Evolutionary conservation across 805 yeast species (phyloP), one percentile per base, ranked within the genome.

Genomic region (Wickerhamomyces queroliae): DNA sequence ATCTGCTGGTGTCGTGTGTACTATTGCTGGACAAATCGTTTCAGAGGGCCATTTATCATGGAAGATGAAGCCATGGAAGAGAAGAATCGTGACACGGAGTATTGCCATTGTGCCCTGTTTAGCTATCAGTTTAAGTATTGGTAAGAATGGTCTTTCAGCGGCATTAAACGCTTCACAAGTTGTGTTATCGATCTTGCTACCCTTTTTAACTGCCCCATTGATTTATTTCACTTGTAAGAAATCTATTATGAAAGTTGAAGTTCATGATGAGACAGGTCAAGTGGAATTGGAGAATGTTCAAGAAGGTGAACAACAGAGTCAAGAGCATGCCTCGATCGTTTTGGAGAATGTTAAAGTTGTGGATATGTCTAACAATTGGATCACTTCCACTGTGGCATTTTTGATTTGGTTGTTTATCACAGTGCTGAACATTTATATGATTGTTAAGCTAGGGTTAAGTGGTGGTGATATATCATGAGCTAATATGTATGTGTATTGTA

Each of bases 21-120:
- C 97, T 0, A 83, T 90, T 64, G 87, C 95, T 0, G 96, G 96
- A 9, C 95, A 90, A 61, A 80, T 90, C 50, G 96, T 90, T 2
- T 76, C 88, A 49, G 97, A 90, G 58, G 97, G 97, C 1, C 91
- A 86, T 53, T 66, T 90, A 29, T 74, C 80, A 38, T 89, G 96
- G 96, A 77, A 74, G 2, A 48, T 86, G 31, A 72, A 69, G 44
- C 96, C 96, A 4, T 82, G 95, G 85, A 53, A 81, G 36, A 72
- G 96, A 56, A 69, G 96, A 47, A 55, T 90, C 9, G 68, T 80
- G 10, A 90, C 96, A 0, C 72, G 97, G 54, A 62, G 75, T 7
- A 80, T 90, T 32, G 79, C 95, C 1, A 82, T 90, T 25, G 58
- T 86, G 13, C 97, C 97, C 10, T 85, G 95, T 56, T 61, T 90